Percentiles rank a stretch among this genome's conserved stretches.
These are phyloP conservation scores for Epichloe scottii DNA, from an alignment of 2,329 filamentous ascomycete genomes.

Conservation along the genomic window DNA sequence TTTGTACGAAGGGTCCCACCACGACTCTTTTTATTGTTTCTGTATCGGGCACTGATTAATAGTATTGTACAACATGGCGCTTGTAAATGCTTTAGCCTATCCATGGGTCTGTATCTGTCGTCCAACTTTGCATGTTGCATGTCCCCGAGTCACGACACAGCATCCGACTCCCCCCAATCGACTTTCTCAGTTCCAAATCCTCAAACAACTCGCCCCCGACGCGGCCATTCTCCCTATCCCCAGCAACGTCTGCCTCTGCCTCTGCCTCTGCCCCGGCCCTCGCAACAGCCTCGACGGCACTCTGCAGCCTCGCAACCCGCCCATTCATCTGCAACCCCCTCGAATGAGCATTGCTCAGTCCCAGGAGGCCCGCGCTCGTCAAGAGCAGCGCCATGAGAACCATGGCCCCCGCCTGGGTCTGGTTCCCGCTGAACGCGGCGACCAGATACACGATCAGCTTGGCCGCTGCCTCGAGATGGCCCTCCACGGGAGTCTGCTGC, in stretches of 20 bases:
- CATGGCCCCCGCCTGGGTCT: conserved; percentile 38
- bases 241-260: not conserved
- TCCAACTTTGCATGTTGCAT: not conserved
- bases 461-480: conserved; percentile 37
- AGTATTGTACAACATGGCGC: no score
- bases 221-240: conserved; percentile 2
- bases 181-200: not conserved
- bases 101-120: no score
- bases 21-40: not conserved
- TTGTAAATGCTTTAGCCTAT: no score
- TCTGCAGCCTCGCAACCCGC: conserved; percentile 24
- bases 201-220: not conserved
- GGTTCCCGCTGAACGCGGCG: conserved; percentile 42
- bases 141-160: not conserved
- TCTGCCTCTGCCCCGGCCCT: not conserved
- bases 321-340: conserved; percentile 39
- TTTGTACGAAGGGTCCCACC: no score
- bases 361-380: conserved; percentile 38
- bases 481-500: conserved; percentile 35
- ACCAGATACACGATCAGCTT: conserved; percentile 47
- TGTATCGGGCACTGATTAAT: no score
- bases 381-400: conserved; percentile 39
- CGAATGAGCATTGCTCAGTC: conserved; percentile 38
- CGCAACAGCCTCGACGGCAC: conserved; percentile 1
- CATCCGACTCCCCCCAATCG: not conserved